A percentile compares a stretch with the other conserved stretches of the same genome.
phyloP scores from a whole-genome alignment of 306 rosid genomes.

The Trifolium fragiferum region DNA sequence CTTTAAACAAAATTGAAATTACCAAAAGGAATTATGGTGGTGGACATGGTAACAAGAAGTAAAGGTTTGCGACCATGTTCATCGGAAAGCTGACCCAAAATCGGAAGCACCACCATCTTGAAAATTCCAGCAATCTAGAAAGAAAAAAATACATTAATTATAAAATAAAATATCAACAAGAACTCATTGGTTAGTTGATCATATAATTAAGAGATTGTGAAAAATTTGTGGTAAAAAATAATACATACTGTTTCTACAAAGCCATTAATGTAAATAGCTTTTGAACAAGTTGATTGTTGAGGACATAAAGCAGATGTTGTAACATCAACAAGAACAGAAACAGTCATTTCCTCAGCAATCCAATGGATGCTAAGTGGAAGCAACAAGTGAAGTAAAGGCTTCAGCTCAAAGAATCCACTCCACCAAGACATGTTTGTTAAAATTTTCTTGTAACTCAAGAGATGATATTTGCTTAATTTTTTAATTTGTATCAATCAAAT shows the following conservation, averaged over 20 bases:
- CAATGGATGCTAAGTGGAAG: slow-evolving; percentile 73
- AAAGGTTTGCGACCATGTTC: slow-evolving; percentile 83
- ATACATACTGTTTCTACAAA: slow-evolving; percentile 68
- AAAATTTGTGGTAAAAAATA: too few species aligned
- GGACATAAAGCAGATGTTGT: slow-evolving; percentile 69
- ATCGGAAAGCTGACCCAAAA: slow-evolving; percentile 86
- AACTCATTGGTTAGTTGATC: background rate
- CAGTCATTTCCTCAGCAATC: slow-evolving; percentile 87
- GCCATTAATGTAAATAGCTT: slow-evolving; percentile 71
- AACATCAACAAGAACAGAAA: slow-evolving; percentile 85
- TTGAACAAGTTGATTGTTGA: slow-evolving; percentile 55
- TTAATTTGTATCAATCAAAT: background rate
- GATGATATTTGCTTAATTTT: background rate
- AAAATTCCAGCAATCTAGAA: slow-evolving; percentile 73
- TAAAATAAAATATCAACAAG: too few species aligned
- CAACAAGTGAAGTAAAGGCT: slow-evolving; percentile 71
- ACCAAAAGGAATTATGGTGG: slow-evolving; percentile 71
- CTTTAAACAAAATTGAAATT: background rate
- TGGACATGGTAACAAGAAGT: slow-evolving; percentile 67
- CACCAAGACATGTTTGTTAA: slow-evolving; percentile 39
- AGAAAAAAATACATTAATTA: slow-evolving; percentile 17
- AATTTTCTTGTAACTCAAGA: too few species aligned
- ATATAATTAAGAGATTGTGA: background rate
- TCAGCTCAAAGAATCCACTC: slow-evolving; percentile 50
- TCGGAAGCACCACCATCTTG: slow-evolving; percentile 79